Base-by-base conservation (phyloP, 345 rosid species). In the Gynandropsis gynandra region DNA sequence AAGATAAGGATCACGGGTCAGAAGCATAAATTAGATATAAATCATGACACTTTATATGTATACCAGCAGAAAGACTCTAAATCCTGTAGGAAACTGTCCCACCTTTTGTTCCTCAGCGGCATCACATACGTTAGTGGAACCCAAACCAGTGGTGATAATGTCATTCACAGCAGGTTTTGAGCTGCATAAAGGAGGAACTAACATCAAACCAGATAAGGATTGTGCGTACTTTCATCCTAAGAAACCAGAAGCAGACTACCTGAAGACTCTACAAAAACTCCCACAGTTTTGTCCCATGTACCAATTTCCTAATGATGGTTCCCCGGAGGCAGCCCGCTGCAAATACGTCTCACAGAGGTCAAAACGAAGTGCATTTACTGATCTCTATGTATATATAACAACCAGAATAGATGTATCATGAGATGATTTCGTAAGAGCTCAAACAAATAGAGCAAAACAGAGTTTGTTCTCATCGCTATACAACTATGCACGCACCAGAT, bases 321-420 rank as follows among this genome's bases (percentile, higher is more conserved):
- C 62, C 54, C 62, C 48, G 10, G 48, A 60, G 45, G 62, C 63
- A 55, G 59, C 54, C 62, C 60, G 67, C 71, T 66, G 65, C 57
- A 64, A n/a, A n/a, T 53, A 59, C 16, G 34, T 20, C 38, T 33
- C 54, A 57, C 4, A 37, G 24, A 47, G 1, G 47, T 32, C 24
- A 34, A 5, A 5, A 24, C 29, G 14, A 15, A 52, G 33, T 12
- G 27, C 11, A 14, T 13, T 16, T 50, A 9, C 31, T 9, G 10
- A 9, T 11, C 9, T 36, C 7, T 17, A 58, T 10, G 8, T 31
- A 58, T 35, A 24, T 5, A 24, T 24, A 24, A 13, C 44, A 46
- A 8, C 20, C 1, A 11, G 4, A 16, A 35, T 43, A 20, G 27
- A 3, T 27, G 4, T 21, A 50, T 5, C 14, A 1, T 31, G 14